phyloP scores from a whole-genome alignment of 441 rosid genomes.

The Adansonia rubrostipa region DNA sequence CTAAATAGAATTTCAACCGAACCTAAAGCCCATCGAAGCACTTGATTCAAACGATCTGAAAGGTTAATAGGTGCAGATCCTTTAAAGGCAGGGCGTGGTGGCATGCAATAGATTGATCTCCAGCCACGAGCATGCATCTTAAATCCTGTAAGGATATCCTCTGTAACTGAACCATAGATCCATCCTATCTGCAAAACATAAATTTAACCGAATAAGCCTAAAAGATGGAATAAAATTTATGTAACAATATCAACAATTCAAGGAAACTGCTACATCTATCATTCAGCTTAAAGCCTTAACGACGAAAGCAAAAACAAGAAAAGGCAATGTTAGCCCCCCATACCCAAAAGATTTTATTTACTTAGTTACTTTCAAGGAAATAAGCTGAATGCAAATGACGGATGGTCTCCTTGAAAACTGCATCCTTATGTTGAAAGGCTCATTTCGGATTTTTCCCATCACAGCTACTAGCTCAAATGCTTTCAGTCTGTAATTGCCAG shows the following conservation, averaged over 20 bases:
- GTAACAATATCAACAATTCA: background rate
- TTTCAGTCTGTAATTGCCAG: background rate
- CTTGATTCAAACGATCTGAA: slow-evolving; percentile 96
- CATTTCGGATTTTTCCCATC: background rate
- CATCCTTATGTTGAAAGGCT: background rate
- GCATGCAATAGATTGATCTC: slow-evolving; percentile 96
- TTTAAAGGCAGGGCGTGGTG: slow-evolving; percentile 84
- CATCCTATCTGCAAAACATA: slow-evolving; percentile 80
- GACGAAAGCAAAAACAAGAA: background rate
- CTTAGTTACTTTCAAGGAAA: slow-evolving; percentile 22
- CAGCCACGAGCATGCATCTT: slow-evolving; percentile 99
- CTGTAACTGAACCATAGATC: slow-evolving; percentile 97
- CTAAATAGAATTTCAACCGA: slow-evolving; percentile 94
- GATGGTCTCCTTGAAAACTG: background rate
- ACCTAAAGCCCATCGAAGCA: slow-evolving; percentile 97
- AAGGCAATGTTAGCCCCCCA: background rate
- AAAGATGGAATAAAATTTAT: background rate
- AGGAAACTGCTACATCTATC: slow-evolving; percentile 3
- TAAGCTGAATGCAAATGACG: background rate
- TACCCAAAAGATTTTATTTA: background rate
- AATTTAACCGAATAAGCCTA: slow-evolving; percentile 8
- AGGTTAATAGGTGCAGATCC: slow-evolving; percentile 98
- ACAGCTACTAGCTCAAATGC: background rate
- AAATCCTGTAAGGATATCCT: slow-evolving; percentile 96
- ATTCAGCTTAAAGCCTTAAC: background rate